These are phyloP conservation scores for Ceratocystis lukuohia DNA, from an alignment of 2,329 filamentous ascomycete species.

Conservation along the genomic window DNA sequence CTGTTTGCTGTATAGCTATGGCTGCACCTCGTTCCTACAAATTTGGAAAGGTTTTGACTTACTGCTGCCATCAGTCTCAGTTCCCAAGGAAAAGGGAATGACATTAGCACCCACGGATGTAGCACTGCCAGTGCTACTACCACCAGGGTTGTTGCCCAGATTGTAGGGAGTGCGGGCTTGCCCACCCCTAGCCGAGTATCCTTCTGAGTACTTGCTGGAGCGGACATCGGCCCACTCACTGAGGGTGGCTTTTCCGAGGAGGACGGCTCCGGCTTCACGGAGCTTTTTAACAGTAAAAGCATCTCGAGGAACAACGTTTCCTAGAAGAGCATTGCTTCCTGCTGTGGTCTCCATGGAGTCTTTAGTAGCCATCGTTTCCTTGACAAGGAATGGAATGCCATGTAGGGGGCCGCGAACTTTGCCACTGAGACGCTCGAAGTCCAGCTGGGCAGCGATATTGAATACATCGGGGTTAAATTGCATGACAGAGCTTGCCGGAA, in stretches of 20 bases:
- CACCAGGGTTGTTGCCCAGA: slow-evolving; percentile 52
- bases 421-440: slow-evolving; percentile 45
- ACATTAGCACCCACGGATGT: slow-evolving; percentile 51
- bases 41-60: slow-evolving; percentile 18
- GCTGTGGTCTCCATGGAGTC: slow-evolving; percentile 64
- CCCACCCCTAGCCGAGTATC: slow-evolving; percentile 50
- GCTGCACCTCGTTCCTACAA: background rate
- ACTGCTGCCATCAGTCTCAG: slow-evolving; percentile 58
- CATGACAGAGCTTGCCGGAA: slow-evolving; percentile 38
- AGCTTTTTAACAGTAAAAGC: slow-evolving; percentile 48
- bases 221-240: slow-evolving; percentile 67
- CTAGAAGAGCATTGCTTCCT: slow-evolving; percentile 53
- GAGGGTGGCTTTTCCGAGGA: slow-evolving; percentile 58
- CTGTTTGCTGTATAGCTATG: background rate
- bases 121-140: slow-evolving; percentile 53
- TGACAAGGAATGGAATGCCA: slow-evolving; percentile 62
- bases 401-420: slow-evolving; percentile 52
- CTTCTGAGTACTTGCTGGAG: slow-evolving; percentile 52
- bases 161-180: slow-evolving; percentile 56
- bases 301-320: slow-evolving; percentile 53
- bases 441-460: slow-evolving; percentile 45
- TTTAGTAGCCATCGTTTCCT: slow-evolving; percentile 57
- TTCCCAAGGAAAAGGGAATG: slow-evolving; percentile 52
- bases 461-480: slow-evolving; percentile 56
- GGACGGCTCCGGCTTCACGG: slow-evolving; percentile 50